These are phyloP conservation scores for Cytospora mali DNA, from an alignment of 2,329 filamentous ascomycete species.

Conservation along the genomic window DNA sequence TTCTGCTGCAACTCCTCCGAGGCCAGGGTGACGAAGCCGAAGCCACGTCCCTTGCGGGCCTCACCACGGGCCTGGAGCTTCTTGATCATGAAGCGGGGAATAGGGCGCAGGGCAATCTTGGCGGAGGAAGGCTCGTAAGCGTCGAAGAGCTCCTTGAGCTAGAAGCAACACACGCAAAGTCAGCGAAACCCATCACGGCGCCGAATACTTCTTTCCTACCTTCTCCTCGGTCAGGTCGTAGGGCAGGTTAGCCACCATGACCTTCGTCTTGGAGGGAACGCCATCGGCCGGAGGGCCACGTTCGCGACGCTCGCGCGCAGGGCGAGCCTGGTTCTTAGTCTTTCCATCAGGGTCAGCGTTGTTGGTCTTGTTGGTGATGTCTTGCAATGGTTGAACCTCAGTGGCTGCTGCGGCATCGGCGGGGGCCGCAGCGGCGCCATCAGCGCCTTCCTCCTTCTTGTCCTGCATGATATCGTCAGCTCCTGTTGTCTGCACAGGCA, in stretches of 20 bases:
- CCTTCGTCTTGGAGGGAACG: conserved; percentile 98
- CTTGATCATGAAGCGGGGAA: conserved; percentile 99
- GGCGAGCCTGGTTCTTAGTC: conserved; percentile 56
- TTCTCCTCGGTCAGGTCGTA: conserved; percentile 98
- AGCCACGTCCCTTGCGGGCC: conserved; percentile 97
- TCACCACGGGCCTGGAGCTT: conserved; percentile 98
- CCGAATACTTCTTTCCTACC: conserved; percentile 54
- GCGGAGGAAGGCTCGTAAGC: conserved; percentile 90
- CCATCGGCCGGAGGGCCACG: conserved; percentile 96
- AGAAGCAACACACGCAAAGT: conserved; percentile 22
- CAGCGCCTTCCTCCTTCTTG: conserved; percentile 52
- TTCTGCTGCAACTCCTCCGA: conserved; percentile 97
- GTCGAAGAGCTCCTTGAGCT: conserved; percentile 97
- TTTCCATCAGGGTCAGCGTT: conserved; percentile 63
- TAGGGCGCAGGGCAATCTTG: conserved; percentile 98
- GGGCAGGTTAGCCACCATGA: conserved; percentile 99
- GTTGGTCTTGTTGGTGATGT: conserved; percentile 59
- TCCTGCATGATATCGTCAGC: conserved; percentile 36
- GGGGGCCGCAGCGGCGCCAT: conserved; percentile 52
- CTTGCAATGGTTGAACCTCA: conserved; percentile 62
- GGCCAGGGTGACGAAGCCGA: conserved; percentile 94
- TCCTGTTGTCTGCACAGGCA: not conserved
- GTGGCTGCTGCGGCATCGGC: conserved; percentile 49
- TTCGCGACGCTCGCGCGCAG: conserved; percentile 68
- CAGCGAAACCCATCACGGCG: conserved; percentile 20